A percentile compares a stretch with the other conserved stretches of the same genome.
Evolutionary conservation across 208 protist species (phyloP).

Genomic region (Acanthamoeba culbertsoni): DNA sequence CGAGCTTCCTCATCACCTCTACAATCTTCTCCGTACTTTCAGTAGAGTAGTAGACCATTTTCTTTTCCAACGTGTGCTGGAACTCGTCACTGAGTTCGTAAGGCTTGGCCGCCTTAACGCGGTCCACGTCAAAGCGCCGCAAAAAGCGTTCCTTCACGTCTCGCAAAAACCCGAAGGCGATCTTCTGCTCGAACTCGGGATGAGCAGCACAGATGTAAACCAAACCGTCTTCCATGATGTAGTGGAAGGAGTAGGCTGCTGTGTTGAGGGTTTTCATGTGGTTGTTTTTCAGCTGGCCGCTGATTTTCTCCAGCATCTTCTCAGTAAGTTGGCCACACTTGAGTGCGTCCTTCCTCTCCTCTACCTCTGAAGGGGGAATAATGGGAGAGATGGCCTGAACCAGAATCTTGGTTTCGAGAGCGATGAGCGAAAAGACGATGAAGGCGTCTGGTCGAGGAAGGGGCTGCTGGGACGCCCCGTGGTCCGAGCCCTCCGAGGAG

Average conservation of each 20-base stretch:
- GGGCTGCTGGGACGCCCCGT: too few relatives aligned
- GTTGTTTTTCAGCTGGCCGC: slow-evolving; percentile 46
- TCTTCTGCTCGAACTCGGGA: slow-evolving; percentile 44
- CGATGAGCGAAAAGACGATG: slow-evolving; percentile 1
- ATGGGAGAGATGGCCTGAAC: neutral
- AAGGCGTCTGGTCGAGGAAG: slow-evolving; percentile 2
- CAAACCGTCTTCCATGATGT: slow-evolving; percentile 39
- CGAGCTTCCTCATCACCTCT: slow-evolving; percentile 38
- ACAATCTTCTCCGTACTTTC: slow-evolving; percentile 50
- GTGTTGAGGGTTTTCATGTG: slow-evolving; percentile 45
- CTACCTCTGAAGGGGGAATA: neutral
- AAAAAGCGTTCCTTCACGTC: slow-evolving; percentile 19
- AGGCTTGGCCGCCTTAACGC: neutral
- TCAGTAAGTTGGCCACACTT: slow-evolving; percentile 43
- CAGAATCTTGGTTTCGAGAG: slow-evolving; percentile 12
- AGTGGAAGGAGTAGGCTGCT: slow-evolving; percentile 18
- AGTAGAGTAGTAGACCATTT: slow-evolving; percentile 52
- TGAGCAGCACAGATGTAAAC: slow-evolving; percentile 33
- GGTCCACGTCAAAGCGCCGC: slow-evolving; percentile 3
- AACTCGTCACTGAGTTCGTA: slow-evolving; percentile 40
- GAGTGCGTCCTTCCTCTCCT: slow-evolving; percentile 29
- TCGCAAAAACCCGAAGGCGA: slow-evolving; percentile 16
- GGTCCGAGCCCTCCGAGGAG: too few relatives aligned
- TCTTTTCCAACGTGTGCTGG: slow-evolving; percentile 39
- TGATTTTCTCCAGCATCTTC: slow-evolving; percentile 52